Base-by-base conservation (phyloP, 495 filamentous ascomycete genomes). In the Echria macrotheca region DNA sequence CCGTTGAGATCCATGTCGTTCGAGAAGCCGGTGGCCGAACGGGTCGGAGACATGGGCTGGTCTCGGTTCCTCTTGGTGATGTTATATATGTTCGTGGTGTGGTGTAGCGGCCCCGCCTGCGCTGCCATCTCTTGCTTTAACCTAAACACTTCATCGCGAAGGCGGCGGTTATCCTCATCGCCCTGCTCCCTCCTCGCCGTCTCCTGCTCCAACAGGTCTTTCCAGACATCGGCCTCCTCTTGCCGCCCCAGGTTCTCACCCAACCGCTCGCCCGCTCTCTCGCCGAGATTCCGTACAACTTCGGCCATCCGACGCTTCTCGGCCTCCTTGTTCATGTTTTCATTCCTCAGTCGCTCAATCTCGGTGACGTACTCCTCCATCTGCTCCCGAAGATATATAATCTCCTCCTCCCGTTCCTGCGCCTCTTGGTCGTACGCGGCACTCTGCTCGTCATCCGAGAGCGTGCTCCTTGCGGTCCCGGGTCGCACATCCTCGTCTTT, bases 141-240 rank as follows among this genome's bases (percentile, higher is more conserved):
- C 5, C 83, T 80, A 57, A 84, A 81, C 1, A 93, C 70, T 60
- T 97, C 93, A 38, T 96, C 91, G 11, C 88, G 82, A 14, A 96
- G 79, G 58, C 76, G 81, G 43, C 83, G 82, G 50, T 90, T 90
- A 45, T 96, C 90, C 23, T 91, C 86, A 42, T 96, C 89, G 15
- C 86, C 79, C 64, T 96, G 88, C 65, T 96, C 93, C 31, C 93
- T 80, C 44, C 90, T 80, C 1, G 87, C 81, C 5, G 87, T 91
- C 64, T 97, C 93, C 37, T 91, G 85, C 56, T 96, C 89, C n/a
- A 95, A 76, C 56, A 96, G 81, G 59, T 98, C 91, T 61, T 91
- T 93, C 84, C 86, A 94, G 69, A 96, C 90, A 41, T 91, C 86
- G 49, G 90, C 80, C 55, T 95, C 89, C 65, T 96, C 93, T 58